phyloP scores from a whole-genome alignment of 306 rosid species.

The Datisca glomerata region DNA sequence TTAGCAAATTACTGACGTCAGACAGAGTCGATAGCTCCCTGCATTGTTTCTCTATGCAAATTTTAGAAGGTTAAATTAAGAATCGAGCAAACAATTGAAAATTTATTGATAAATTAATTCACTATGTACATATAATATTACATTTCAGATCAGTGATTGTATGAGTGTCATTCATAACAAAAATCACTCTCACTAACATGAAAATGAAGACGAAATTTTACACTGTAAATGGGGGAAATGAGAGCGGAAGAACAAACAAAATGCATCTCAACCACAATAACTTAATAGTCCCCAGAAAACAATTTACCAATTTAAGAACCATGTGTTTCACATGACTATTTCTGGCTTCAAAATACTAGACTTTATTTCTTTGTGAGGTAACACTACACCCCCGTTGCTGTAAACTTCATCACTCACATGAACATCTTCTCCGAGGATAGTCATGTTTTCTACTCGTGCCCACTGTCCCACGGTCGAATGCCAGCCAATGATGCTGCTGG shows the following conservation, averaged over 20 bases:
- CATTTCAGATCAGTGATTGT: constrained; percentile 22
- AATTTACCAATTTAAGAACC: constrained; percentile 6
- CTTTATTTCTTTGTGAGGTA: constrained; percentile 98
- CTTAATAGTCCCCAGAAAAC: not conserved
- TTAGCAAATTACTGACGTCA: too few relatives aligned
- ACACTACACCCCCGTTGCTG: constrained; percentile 89
- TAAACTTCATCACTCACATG: constrained; percentile 85
- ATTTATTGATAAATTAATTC: constrained; percentile 20
- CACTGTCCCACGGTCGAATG: constrained; percentile 95
- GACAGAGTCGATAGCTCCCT: too few relatives aligned
- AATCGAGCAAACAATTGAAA: not conserved
- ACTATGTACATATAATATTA: constrained; percentile 25
- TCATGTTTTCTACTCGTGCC: constrained; percentile 97
- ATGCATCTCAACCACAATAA: too few relatives aligned
- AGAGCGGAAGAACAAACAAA: too few relatives aligned
- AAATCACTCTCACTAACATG: too few relatives aligned
- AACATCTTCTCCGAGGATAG: constrained; percentile 95
- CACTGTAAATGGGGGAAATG: not conserved
- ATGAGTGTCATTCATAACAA: constrained; percentile 10
- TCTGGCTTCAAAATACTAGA: constrained; percentile 93
- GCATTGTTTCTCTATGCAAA: too few relatives aligned
- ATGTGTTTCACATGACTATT: constrained; percentile 65
- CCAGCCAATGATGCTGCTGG: constrained; percentile 95
- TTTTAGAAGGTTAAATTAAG: not conserved
- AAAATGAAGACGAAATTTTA: too few relatives aligned